phyloP scores from a whole-genome alignment of 1,284 basidiomycete genomes.

The Trametes sp. region DNA sequence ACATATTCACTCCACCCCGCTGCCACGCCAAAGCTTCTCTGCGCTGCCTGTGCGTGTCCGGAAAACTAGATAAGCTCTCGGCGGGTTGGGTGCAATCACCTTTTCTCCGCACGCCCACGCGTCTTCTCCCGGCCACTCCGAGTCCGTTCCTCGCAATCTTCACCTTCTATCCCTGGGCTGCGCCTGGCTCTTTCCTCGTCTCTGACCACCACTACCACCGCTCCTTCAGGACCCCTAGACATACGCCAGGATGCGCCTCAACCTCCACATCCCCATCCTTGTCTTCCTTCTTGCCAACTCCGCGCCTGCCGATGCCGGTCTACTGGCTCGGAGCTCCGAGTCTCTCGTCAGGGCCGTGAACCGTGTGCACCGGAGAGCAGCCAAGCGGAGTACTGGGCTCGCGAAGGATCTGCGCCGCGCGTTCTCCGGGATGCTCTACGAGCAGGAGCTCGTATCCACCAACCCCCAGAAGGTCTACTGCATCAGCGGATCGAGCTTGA shows the following conservation, averaged over 20 bases:
- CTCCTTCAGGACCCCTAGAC: slow-evolving; percentile 11
- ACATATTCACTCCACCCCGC: slow-evolving; percentile 21
- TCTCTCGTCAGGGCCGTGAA: slow-evolving; percentile 37
- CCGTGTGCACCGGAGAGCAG: slow-evolving; percentile 51
- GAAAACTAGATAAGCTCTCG: slow-evolving; percentile 20
- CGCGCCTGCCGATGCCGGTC: slow-evolving; percentile 45
- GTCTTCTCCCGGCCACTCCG: slow-evolving; percentile 18
- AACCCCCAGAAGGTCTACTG: slow-evolving; percentile 39
- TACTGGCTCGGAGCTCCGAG: slow-evolving; percentile 51
- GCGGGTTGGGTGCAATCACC: slow-evolving; percentile 2
- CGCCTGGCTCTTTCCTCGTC: slow-evolving; percentile 21
- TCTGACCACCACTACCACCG: slow-evolving; percentile 9
- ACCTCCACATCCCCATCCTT: slow-evolving; percentile 34
- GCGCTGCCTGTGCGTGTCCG: neutral
- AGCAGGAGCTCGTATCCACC: slow-evolving; percentile 28
- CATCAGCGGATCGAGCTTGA: slow-evolving; percentile 32
- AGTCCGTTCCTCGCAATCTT: slow-evolving; percentile 25
- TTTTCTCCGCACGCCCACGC: slow-evolving; percentile 18
- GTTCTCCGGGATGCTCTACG: slow-evolving; percentile 53
- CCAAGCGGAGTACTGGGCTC: slow-evolving; percentile 60
- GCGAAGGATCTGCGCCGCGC: slow-evolving; percentile 73
- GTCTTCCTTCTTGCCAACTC: slow-evolving; percentile 41
- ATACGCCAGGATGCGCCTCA: slow-evolving; percentile 34
- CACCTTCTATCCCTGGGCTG: slow-evolving; percentile 22
- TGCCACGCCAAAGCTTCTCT: slow-evolving; percentile 25